Conservation (phyloP, 1,284 basidiomycete species). For the Polyporus tsugae region DNA sequence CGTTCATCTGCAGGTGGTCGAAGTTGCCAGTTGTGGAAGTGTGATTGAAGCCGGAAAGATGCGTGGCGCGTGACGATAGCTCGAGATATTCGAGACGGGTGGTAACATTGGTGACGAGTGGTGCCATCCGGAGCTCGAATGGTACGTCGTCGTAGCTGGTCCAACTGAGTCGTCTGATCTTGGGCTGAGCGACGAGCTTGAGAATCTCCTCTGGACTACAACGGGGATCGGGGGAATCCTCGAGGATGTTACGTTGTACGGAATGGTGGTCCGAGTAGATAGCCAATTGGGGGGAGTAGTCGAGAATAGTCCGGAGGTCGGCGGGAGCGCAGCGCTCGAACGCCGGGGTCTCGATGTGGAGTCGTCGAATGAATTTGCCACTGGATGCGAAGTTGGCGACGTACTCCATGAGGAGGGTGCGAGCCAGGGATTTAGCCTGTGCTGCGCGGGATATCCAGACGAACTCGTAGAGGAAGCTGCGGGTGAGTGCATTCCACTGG, state of each 20-base stretch:
- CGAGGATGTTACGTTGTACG: constrained; percentile 60
- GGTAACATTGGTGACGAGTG: constrained; percentile 58
- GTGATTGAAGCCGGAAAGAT: constrained; percentile 38
- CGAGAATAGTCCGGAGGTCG: constrained; percentile 71
- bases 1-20: constrained; percentile 39
- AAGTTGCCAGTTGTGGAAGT: constrained; percentile 35
- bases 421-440: constrained; percentile 66
- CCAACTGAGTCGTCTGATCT: constrained; percentile 68
- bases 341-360: constrained; percentile 75
- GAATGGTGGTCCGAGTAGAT: constrained; percentile 70
- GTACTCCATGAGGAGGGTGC: constrained; percentile 58
- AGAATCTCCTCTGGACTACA: constrained; percentile 63
- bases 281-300: constrained; percentile 63
- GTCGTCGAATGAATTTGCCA: constrained; percentile 64
- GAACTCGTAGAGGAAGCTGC: constrained; percentile 68
- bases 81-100: constrained; percentile 64
- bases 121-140: constrained; percentile 64
- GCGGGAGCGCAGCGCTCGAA: constrained; percentile 71
- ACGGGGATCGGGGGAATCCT: constrained; percentile 52
- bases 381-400: constrained; percentile 46
- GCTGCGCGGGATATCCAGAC: constrained; percentile 69
- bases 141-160: constrained; percentile 74
- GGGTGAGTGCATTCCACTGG: constrained; percentile 60
- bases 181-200: constrained; percentile 61
- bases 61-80: constrained; percentile 54